Conservation (phyloP, 306 rosid genomes). For the Chamaecrista fasciculata region DNA sequence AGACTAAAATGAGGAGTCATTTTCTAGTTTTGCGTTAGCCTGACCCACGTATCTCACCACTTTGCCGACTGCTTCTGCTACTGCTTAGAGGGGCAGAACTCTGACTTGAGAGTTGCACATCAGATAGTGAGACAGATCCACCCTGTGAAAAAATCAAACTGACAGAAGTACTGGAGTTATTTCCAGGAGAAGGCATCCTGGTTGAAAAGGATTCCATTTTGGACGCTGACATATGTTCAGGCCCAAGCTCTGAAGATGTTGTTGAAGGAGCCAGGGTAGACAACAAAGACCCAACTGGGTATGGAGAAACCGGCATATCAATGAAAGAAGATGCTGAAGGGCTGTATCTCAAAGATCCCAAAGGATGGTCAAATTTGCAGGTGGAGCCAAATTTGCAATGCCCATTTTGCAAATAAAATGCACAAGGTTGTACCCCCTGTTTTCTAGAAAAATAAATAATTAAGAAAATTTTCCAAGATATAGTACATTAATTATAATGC, state of each 20-base stretch:
- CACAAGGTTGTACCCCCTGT: conserved; percentile 55
- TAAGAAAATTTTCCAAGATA: conserved; percentile 22
- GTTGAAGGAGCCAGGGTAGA: conserved; percentile 66
- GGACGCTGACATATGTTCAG: conserved; percentile 46
- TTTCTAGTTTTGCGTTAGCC: conserved; percentile 7
- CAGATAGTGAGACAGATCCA: conserved; percentile 55
- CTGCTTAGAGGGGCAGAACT: conserved; percentile 50
- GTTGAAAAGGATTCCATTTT: conserved; percentile 52
- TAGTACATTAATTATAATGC: not conserved
- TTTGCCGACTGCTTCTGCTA: conserved; percentile 62
- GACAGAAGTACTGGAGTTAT: conserved; percentile 51
- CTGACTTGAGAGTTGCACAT: conserved; percentile 61
- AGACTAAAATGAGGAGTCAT: not conserved
- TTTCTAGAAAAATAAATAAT: conserved; percentile 35
- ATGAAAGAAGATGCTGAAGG: conserved; percentile 64
- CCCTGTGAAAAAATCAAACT: conserved; percentile 67
- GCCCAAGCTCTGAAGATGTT: conserved; percentile 56
- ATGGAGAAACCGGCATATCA: conserved; percentile 72
- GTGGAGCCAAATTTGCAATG: conserved; percentile 82
- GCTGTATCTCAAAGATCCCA: conserved; percentile 59
- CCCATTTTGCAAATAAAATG: conserved; percentile 45
- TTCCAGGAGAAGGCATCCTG: conserved; percentile 61
- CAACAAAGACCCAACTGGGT: conserved; percentile 72
- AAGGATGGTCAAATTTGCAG: conserved; percentile 88
- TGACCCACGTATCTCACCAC: conserved; percentile 43